Evolutionary conservation across 2,329 filamentous ascomycete genomes (phyloP).

Genomic region (Chaetomium olivaceum): DNA sequence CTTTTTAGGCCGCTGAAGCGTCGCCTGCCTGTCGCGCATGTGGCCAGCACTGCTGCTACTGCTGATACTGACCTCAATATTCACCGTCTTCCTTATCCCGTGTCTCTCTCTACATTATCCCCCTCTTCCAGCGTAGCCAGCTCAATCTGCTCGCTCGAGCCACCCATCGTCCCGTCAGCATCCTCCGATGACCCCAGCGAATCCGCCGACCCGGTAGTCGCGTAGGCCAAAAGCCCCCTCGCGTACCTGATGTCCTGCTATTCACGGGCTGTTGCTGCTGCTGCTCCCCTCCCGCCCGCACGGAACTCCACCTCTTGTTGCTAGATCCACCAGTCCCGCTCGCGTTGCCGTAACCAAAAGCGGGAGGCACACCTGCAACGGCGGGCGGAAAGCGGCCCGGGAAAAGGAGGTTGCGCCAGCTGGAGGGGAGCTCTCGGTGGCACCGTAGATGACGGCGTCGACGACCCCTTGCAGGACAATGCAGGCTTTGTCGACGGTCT

Average conservation of each 20-base stretch:
- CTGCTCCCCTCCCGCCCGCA: background rate
- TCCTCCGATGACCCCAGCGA: background rate
- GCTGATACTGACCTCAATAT: slow-evolving; percentile 15
- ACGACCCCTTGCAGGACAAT: slow-evolving; percentile 46
- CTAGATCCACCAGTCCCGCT: background rate
- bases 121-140: background rate
- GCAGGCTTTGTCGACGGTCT: slow-evolving; percentile 42
- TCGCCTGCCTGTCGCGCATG: background rate
- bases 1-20: background rate
- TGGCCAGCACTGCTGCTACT: background rate
- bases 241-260: background rate
- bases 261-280: slow-evolving; percentile 1
- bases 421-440: slow-evolving; percentile 26
- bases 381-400: slow-evolving; percentile 3
- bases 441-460: slow-evolving; percentile 45
- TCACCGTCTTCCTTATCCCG: slow-evolving; percentile 21
- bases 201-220: background rate
- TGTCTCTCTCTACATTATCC: background rate
- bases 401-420: slow-evolving; percentile 28
- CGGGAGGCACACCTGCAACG: background rate
- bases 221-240: background rate
- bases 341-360: background rate
- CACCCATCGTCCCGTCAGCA: background rate
- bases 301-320: background rate
- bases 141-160: slow-evolving; percentile 6